Conservation (phyloP, 1,284 basidiomycete genomes). For the Meira nashicola region DNA sequence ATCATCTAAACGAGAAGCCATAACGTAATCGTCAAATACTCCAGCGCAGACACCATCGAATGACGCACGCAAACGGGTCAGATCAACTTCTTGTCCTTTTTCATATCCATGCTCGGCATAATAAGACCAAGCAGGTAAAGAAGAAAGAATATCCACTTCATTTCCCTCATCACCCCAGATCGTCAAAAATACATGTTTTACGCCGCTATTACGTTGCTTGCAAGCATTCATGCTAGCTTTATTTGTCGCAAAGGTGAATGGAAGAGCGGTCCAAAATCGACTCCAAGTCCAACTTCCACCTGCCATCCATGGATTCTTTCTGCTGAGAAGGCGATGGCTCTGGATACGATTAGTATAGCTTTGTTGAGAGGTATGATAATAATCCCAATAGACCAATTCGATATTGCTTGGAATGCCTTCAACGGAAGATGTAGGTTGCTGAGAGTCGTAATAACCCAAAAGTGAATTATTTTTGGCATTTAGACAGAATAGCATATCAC, state of each 20-base stretch:
- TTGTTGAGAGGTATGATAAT: slow-evolving; percentile 42
- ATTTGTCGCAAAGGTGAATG: slow-evolving; percentile 54
- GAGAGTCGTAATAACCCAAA: slow-evolving; percentile 49
- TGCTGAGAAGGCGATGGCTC: slow-evolving; percentile 47
- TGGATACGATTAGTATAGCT: slow-evolving; percentile 50
- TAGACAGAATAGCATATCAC: slow-evolving; percentile 53
- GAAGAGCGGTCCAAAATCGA: slow-evolving; percentile 54
- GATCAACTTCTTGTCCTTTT: slow-evolving; percentile 32
- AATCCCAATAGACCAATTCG: slow-evolving; percentile 49
- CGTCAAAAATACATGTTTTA: slow-evolving; percentile 52
- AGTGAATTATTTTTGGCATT: slow-evolving; percentile 52
- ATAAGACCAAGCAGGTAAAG: slow-evolving; percentile 41
- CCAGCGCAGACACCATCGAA: slow-evolving; percentile 49
- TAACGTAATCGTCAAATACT: slow-evolving; percentile 52
- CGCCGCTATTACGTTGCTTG: slow-evolving; percentile 37
- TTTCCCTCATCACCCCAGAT: slow-evolving; percentile 56
- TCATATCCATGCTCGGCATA: slow-evolving; percentile 52
- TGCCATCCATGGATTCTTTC: slow-evolving; percentile 52
- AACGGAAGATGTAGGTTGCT: slow-evolving; percentile 11
- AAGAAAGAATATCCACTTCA: slow-evolving; percentile 43
- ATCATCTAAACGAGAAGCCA: slow-evolving; percentile 51
- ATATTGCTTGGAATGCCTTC: slow-evolving; percentile 43
- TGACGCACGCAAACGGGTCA: slow-evolving; percentile 29
- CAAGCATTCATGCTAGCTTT: slow-evolving; percentile 50
- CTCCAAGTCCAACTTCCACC: slow-evolving; percentile 54